Base-by-base conservation (phyloP, 2,329 filamentous ascomycete species). In the Fonsecaea nubica region DNA sequence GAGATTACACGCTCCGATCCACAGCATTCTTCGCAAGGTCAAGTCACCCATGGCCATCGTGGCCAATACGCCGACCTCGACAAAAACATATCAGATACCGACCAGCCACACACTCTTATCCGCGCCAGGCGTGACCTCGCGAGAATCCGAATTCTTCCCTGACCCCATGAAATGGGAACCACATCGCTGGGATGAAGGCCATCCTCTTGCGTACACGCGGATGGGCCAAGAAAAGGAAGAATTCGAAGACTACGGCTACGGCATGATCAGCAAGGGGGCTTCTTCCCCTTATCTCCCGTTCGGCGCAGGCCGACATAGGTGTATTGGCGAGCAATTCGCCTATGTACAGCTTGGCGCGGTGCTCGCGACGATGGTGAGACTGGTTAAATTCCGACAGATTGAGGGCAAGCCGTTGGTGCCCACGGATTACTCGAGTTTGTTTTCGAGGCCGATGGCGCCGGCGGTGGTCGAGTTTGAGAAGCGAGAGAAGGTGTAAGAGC, bases 261-360 rank as follows among this genome's bases (percentile, higher is more conserved):
- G 94, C 68, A 83, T 96, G 58, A 91, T 97, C 72, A 93, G 88
- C 84, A 97, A 97, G 84, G 94, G 94, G 63, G 90, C 92, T 13
- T 88, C 87, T 66, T 96, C 91, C 60, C 93, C 94, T 0, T 98
- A 97, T 78, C 87, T 98, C 56, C 94, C 94, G 1, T 98, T 98
- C 76, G 94, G 94, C 65, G 94, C 93, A 35, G 94, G 94, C 50
- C 86, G 94, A 72, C 94, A 98, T 80, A 86, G 94, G 72, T 98
- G 94, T 80, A 97, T 98, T 76, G 94, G 94, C 71, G 94, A 98
- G 84, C 92, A 97, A 76, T 98, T 97, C 78, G 94, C 94, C 72
- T 96, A 96, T 77, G 85, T 96, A 65, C 94, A 98, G 81, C 84
- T 98, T 69, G 90, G 93, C 77, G 93, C 92, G 53, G 96, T 98